Conservation (phyloP, 768 basidiomycete species). For the Mycena capillaripes region DNA sequence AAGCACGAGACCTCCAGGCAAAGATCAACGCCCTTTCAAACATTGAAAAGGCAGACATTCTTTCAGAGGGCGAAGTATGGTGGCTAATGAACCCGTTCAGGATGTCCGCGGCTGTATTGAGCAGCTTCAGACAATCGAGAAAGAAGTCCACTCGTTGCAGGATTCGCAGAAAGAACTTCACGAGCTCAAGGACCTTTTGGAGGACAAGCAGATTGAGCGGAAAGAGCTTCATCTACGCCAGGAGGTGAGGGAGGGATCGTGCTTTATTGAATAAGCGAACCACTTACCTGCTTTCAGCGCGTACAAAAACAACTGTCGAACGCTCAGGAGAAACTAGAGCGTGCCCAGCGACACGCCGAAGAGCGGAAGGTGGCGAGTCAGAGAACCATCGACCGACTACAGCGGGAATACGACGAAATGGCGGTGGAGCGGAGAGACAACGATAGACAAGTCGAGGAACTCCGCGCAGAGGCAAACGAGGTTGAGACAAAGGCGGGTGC, state of each 20-base stretch:
- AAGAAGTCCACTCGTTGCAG: slow-evolving; percentile 75
- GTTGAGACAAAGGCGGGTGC: slow-evolving; percentile 72
- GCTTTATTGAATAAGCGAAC: not conserved
- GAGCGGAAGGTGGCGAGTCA: slow-evolving; percentile 84
- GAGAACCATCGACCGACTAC: slow-evolving; percentile 80
- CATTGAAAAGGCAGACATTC: slow-evolving; percentile 76
- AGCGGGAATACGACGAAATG: slow-evolving; percentile 87
- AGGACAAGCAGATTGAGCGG: slow-evolving; percentile 81
- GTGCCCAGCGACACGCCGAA: slow-evolving; percentile 83
- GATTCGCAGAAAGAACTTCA: slow-evolving; percentile 75
- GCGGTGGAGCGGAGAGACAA: slow-evolving; percentile 81
- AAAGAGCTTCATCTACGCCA: slow-evolving; percentile 76
- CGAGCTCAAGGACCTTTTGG: slow-evolving; percentile 76
- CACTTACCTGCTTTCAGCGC: slow-evolving; percentile 61
- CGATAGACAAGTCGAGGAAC: slow-evolving; percentile 83
- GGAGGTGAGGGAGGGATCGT: slow-evolving; percentile 69
- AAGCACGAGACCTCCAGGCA: slow-evolving; percentile 81
- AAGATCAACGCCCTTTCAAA: slow-evolving; percentile 79
- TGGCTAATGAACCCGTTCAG: slow-evolving; percentile 51
- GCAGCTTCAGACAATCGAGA: slow-evolving; percentile 81
- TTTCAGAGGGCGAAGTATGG: not conserved
- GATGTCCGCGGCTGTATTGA: slow-evolving; percentile 81
- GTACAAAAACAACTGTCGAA: slow-evolving; percentile 85
- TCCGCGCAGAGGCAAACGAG: slow-evolving; percentile 77
- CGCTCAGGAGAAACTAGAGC: slow-evolving; percentile 86